Conservation (phyloP, 352 stramenopile genomes). For the Globisporangium uncinulatum region DNA sequence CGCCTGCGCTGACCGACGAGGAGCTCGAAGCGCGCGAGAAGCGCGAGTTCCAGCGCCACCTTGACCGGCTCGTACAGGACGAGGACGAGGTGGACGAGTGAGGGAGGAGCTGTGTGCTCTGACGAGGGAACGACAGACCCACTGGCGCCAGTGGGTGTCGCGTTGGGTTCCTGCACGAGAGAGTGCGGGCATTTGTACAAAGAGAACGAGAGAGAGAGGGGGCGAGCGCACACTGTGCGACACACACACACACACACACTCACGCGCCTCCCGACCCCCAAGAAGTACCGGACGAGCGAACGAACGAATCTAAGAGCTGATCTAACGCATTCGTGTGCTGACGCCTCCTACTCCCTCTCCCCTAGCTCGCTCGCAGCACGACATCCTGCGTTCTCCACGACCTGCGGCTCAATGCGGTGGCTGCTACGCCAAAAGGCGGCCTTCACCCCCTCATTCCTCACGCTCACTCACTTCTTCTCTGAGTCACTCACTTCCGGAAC, state of each 20-base stretch:
- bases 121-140: neutral
- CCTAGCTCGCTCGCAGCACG: neutral
- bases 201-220: neutral
- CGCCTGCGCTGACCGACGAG: constrained; percentile 52
- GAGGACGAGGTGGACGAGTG: constrained; percentile 36
- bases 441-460: neutral
- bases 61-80: constrained; percentile 34
- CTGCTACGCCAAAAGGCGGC: too few species aligned
- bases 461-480: neutral
- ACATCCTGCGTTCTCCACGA: neutral
- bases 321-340: neutral
- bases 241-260: neutral
- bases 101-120: neutral
- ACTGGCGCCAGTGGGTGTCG: too few species aligned
- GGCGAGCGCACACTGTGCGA: neutral
- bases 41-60: constrained; percentile 39
- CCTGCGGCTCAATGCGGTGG: neutral
- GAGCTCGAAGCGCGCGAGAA: constrained; percentile 45
- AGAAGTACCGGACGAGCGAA: neutral
- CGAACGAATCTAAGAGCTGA: constrained; percentile 1
- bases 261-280: too few species aligned
- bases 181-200: neutral
- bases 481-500: constrained; percentile 57
- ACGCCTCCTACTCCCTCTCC: neutral
- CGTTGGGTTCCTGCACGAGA: neutral